Evolutionary conservation across 352 stramenopile species (phyloP).

Genomic region (Peronosclerospora sorghi): DNA sequence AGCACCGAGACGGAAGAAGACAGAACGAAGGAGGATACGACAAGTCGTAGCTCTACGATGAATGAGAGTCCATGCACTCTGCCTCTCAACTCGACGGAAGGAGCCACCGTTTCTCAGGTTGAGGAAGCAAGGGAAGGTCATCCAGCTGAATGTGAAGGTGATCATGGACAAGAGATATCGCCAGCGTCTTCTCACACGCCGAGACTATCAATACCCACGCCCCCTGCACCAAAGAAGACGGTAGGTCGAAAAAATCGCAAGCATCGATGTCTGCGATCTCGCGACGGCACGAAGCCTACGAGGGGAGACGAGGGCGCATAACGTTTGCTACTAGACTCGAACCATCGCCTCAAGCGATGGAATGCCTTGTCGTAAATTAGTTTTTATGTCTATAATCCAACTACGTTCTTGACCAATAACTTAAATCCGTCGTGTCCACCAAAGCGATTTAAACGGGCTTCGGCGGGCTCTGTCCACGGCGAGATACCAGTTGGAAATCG

Average conservation of each 20-base stretch:
- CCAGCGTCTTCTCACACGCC: slow-evolving; percentile 10
- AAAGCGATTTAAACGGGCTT: too few relatives aligned
- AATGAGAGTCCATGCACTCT: slow-evolving; percentile 5
- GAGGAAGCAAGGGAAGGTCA: slow-evolving; percentile 14
- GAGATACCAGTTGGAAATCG: slow-evolving; percentile 42
- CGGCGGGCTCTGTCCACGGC: slow-evolving; percentile 3
- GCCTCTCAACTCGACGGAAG: slow-evolving; percentile 3
- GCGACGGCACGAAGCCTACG: too few relatives aligned
- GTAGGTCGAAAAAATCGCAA: neutral
- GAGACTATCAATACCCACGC: neutral
- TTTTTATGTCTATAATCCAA: neutral
- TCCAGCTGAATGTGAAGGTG: slow-evolving; percentile 5
- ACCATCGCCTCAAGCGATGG: too few relatives aligned
- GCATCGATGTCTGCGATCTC: too few relatives aligned
- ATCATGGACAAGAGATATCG: slow-evolving; percentile 1
- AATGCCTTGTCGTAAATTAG: neutral
- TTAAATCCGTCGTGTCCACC: slow-evolving; percentile 9
- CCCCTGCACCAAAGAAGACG: neutral
- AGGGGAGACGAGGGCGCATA: too few relatives aligned
- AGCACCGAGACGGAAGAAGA: slow-evolving; percentile 10
- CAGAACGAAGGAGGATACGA: neutral
- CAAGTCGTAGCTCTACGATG: neutral
- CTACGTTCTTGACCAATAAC: slow-evolving; percentile 14
- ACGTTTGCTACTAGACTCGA: too few relatives aligned
- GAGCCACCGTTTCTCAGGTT: slow-evolving; percentile 1